Conservation (phyloP, 139 green algal genomes). For the Chlorella sorokiniana region DNA sequence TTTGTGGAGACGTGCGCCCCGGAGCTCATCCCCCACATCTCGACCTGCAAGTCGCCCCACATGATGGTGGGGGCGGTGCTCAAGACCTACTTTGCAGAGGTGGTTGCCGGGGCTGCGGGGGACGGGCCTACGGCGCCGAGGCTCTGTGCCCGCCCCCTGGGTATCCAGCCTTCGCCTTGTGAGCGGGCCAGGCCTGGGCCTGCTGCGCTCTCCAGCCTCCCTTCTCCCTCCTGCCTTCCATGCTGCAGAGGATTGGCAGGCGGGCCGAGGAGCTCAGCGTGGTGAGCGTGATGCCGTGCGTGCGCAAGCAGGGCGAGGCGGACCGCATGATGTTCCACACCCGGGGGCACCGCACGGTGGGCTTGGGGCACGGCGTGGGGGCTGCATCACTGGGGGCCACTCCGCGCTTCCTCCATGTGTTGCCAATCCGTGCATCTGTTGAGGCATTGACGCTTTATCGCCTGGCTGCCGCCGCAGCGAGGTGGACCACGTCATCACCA, state of each 20-base stretch:
- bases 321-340: constrained; percentile 60
- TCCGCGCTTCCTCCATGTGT: not conserved
- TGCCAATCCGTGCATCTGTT: no score
- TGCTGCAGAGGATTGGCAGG: constrained; percentile 29
- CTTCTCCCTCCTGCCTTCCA: not conserved
- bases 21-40: constrained; percentile 76
- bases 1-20: constrained; percentile 73
- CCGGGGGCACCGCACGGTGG: constrained; percentile 2
- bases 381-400: not conserved
- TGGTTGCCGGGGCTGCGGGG: not conserved
- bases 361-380: not conserved
- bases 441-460: no score
- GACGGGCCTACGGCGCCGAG: no score
- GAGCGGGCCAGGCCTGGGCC: not conserved
- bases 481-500: constrained; percentile 73
- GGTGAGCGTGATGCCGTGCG: constrained; percentile 73
- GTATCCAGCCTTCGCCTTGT: no score
- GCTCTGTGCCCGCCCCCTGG: no score
- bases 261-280: constrained; percentile 44
- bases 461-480: no score
- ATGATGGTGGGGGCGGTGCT: constrained; percentile 74
- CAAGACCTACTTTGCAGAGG: constrained; percentile 63
- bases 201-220: no score
- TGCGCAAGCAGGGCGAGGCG: constrained; percentile 70
- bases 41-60: constrained; percentile 68